These are phyloP conservation scores for Wickerhamiella alocasiicola DNA, from an alignment of 805 yeast genomes.

Conservation along the genomic window DNA sequence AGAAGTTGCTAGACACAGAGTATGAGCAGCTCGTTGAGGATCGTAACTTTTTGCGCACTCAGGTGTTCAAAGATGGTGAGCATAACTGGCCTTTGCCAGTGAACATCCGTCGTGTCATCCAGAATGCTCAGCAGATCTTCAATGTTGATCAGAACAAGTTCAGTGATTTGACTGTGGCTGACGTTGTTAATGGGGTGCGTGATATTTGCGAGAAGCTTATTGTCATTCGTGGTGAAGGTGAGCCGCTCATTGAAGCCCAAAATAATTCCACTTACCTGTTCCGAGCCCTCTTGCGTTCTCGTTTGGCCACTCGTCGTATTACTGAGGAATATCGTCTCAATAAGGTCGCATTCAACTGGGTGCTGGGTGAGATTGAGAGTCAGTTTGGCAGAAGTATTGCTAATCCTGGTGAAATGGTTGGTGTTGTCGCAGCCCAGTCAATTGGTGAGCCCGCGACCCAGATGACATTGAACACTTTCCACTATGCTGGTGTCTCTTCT, in stretches of 20 bases:
- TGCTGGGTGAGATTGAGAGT: conserved; percentile 81
- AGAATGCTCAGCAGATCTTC: conserved; percentile 95
- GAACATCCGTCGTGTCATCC: conserved; percentile 88
- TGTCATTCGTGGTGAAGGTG: conserved; percentile 74
- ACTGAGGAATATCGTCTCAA: conserved; percentile 81
- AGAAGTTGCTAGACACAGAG: conserved; percentile 70
- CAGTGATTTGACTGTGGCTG: conserved; percentile 75
- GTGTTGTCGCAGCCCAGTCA: conserved; percentile 94
- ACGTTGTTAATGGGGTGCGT: conserved; percentile 61
- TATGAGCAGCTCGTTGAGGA: conserved; percentile 65
- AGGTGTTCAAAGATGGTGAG: conserved; percentile 86
- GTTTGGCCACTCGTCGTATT: conserved; percentile 81
- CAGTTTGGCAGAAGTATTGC: conserved; percentile 87
- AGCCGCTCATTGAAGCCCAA: conserved; percentile 71
- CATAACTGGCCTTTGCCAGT: conserved; percentile 97
- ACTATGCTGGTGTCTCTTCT: conserved; percentile 94
- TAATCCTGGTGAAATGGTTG: conserved; percentile 98
- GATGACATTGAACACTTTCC: conserved; percentile 95
- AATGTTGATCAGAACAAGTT: conserved; percentile 84
- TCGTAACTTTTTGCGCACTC: conserved; percentile 63
- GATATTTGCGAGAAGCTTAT: conserved; percentile 51
- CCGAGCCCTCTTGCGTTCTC: conserved; percentile 84
- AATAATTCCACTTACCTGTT: conserved; percentile 80
- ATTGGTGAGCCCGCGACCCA: conserved; percentile 98
- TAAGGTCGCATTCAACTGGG: conserved; percentile 89